Evolutionary conservation across 129 eudicot species (phyloP).

Genomic region (Flaveria ramosissima): DNA sequence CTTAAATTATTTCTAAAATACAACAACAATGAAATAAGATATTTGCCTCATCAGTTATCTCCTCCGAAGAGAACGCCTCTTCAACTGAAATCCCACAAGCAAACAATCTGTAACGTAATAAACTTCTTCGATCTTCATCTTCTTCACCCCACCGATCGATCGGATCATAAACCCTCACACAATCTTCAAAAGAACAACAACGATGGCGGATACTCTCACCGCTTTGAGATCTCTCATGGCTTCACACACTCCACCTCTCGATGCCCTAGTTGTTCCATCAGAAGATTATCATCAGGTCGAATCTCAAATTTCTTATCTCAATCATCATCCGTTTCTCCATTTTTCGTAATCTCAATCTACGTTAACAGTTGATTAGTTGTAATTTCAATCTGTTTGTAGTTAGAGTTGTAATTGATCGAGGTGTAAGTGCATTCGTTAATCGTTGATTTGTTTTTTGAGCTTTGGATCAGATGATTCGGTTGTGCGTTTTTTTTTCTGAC

Average conservation of each 20-base stretch:
- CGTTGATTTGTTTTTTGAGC: constrained; percentile 8
- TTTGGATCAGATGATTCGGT: constrained; percentile 20
- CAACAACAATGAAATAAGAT: too few relatives aligned
- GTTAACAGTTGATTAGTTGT: not conserved
- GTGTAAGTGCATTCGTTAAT: not conserved
- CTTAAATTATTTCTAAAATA: too few relatives aligned
- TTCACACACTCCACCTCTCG: constrained; percentile 93
- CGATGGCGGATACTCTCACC: constrained; percentile 62
- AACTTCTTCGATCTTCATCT: not conserved
- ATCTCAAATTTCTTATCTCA: not conserved
- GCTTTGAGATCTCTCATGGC: constrained; percentile 83
- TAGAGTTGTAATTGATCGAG: not conserved
- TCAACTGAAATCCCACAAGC: constrained; percentile 29
- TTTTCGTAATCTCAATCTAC: not conserved
- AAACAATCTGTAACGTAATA: constrained; percentile 10
- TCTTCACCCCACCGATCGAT: constrained; percentile 24
- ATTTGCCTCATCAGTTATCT: too few relatives aligned
- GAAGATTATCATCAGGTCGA: constrained; percentile 97
- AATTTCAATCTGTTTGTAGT: not conserved
- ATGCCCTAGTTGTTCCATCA: constrained; percentile 90
- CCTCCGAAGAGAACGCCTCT: not conserved
- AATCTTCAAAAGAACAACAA: constrained; percentile 9
- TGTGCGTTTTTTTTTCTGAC: not conserved
- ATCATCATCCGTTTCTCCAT: not conserved
- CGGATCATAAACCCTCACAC: constrained; percentile 17